phyloP scores from a whole-genome alignment of 1,284 basidiomycete genomes.

The Takashimella tepidaria region DNA sequence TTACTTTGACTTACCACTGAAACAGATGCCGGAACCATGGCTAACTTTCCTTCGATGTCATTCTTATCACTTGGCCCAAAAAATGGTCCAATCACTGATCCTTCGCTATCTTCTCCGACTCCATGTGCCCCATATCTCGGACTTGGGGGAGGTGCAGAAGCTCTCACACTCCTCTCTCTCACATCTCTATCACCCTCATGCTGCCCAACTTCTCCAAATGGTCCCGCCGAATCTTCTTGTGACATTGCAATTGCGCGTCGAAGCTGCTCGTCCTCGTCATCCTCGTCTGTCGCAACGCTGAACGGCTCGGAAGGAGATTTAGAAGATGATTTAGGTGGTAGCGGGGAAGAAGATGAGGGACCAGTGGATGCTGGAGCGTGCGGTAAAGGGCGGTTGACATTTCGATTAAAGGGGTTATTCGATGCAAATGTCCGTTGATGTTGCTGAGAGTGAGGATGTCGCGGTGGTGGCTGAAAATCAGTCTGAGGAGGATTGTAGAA shows the following conservation, averaged over 20 bases:
- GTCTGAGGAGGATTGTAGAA: conserved; percentile 11
- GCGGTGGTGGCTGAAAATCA: conserved; percentile 3
- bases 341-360: conserved; percentile 55
- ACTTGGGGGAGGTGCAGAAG: conserved; percentile 37
- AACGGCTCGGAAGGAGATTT: background rate
- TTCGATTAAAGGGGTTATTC: conserved; percentile 25
- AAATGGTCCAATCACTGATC: conserved; percentile 9
- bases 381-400: conserved; percentile 1
- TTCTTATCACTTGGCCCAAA: conserved; percentile 40
- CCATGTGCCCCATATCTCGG: conserved; percentile 12
- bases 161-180: conserved; percentile 34
- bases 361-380: conserved; percentile 34
- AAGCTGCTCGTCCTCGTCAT: conserved; percentile 25
- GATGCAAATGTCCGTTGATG: conserved; percentile 20
- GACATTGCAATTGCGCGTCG: conserved; percentile 19
- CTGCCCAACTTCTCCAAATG: background rate
- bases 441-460: conserved; percentile 7
- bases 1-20: background rate
- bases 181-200: conserved; percentile 11
- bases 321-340: background rate
- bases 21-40: conserved; percentile 14
- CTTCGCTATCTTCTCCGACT: background rate
- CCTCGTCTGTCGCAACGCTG: conserved; percentile 1
- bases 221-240: background rate
- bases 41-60: conserved; percentile 30